Evolutionary conservation across 169 alveolate species (phyloP), one percentile per base, ranked within the genome.

Genomic region (Plasmodium sp.): DNA sequence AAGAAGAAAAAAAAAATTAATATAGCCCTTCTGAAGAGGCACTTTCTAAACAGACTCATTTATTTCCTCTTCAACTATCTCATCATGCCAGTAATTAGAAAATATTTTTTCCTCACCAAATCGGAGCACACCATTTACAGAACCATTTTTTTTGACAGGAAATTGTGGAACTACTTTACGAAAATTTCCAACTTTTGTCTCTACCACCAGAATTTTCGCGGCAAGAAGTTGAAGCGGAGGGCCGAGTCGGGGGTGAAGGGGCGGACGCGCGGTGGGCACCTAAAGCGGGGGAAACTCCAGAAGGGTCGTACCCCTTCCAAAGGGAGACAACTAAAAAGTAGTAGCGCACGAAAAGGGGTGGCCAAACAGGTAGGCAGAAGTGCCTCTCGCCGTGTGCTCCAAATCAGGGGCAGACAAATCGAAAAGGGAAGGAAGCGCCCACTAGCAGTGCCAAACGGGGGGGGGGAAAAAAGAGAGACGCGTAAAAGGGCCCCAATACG

Each of bases 1-100:
- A 74, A 36, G 34, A 92, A 83, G 31, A 43, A 62, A 27, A 92
- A 92, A 73, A 92, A 92, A 82, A 92, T 75, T 45, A 45, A 81
- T 41, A 33, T 71, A 43, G 74, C 86, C 0, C 73, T 82, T 72
- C 72, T 73, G 79, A 92, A 92, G 75, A 92, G 95, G 83, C 92
- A 92, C 82, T 39, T 81, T 18, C 41, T 92, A 72, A 83, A 73
- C 48, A 92, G 95, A 79, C 27, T 92, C 48, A 83, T 92, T 81
- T 79, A 92, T 79, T 92, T 92, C 45, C 92, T 92, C 14, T 92
- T 92, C 83, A 92, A 92, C 75, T 92, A 92, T 72, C 82, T 92
- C 58, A 83, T 92, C 77, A 92, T 92, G 95, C 95, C 95, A 2
- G 22, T 92, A 71, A 92, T 73, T 33, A 62, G 92, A 31, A 56